Evolutionary conservation across 2,329 filamentous ascomycete species (phyloP), one percentile per base, ranked within the genome.

Genomic region (Monosporascus sp.): DNA sequence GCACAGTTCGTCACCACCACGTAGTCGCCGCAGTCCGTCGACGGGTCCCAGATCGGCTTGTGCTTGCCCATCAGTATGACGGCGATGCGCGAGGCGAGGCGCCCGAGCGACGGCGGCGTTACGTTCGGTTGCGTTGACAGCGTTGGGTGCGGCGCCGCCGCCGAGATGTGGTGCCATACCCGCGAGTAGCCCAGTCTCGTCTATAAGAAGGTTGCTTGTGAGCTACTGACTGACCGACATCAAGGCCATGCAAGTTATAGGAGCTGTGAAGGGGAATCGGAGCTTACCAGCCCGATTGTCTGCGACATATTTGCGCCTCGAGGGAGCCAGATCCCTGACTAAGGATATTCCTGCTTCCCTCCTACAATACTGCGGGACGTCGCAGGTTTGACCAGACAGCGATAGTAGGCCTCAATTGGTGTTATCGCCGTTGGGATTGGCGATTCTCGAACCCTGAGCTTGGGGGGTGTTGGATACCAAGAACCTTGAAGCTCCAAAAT

Each of bases 21-120:
- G 72, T 99, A 99, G 83, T 99, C 94, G 63, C 94, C 94, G 80
- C 94, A 97, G 79, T 99, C 94, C 56, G 92, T 97, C 22, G 91
- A 96, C 1, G 94, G 94, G 74, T 97, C 90, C 76, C 85, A 99
- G 72, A 94, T 96, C 22, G 94, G 94, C 76, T 99, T 99, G 81
- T 99, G 88, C 80, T 99, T 99, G 75, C 94, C 94, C 92, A 97
- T 97, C 50, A 97, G 84, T 55, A 90, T 79, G 51, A 87, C 78
- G 57, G 92, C 93, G 71, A 97, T 96, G 58, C 88, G 85, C 50
- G 88, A 90, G 56, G 93, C 93, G 49, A 97, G 81, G 43, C 93
- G 90, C 62, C 93, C 93, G 41, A 97, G 87, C n/a, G 90, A 85
- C 15, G 91, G 90, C 18, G 84, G 80, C 20, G 84, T 84, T 24